Base-by-base conservation (phyloP, 2,329 filamentous ascomycete species). In the Talaromyces islandicus region DNA sequence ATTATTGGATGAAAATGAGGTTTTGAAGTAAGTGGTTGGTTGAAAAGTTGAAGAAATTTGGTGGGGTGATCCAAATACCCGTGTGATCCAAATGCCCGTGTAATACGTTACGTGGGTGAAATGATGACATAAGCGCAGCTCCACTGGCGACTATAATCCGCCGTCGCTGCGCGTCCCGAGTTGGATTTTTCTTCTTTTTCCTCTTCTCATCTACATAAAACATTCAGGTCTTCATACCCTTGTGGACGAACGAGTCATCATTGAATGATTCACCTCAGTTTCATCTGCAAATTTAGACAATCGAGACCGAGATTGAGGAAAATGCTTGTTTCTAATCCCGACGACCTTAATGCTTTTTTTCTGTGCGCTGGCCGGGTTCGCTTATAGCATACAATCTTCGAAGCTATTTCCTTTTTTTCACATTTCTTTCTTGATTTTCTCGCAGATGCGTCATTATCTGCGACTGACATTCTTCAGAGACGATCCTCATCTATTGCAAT, bases 151-250 rank as follows among this genome's bases (percentile, higher is more conserved):
- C 19, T 48, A 32, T 38, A 43, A 19, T 27, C 30, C 27, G 11
- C 19, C 10, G 12, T 11, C 24, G n/a, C 19, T 30, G 4, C 38
- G 10, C 41, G 29, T 17, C n/a, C 35, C 55, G 24, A 25, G 19
- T 10, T 27, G 24, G 41, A 57, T 25, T 46, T 48, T 61, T 59
- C 66, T 66, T 64, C 62, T 64, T 65, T 63, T 59, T 64, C 62
- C 62, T 67, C 68, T 65, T 66, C 68, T 70, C 65, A 58, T 64
- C 66, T 57, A 61, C 56, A 58, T 60, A 52, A 52, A 52, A 52
- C 48, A 46, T 53, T 54, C 57, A 74, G 75, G 75, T 77, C 75
- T 75, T 73, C 72, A 77, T 77, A 76, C 75, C 75, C 75, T 77
- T 77, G 75, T 71, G 65, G 69, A 73, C 71, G 71, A 70, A 59